Conservation (phyloP, 2,329 filamentous ascomycete species). For the Stagonosporopsis cucurbitacearum region DNA sequence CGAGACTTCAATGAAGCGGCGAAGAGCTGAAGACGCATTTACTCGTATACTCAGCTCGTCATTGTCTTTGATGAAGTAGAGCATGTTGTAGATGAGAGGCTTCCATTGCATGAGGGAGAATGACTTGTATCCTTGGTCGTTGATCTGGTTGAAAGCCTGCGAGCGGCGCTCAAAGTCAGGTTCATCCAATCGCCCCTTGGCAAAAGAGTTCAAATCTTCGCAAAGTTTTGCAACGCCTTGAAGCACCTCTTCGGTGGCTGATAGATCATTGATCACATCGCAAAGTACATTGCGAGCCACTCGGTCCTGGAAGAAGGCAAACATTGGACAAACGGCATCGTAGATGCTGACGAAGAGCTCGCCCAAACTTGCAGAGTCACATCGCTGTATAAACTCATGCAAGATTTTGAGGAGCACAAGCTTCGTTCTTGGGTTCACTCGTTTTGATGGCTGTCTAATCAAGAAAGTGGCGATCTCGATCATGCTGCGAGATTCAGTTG, state of each 20-base stretch:
- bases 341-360: conserved; percentile 71
- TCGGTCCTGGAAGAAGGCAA: conserved; percentile 87
- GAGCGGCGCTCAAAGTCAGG: conserved; percentile 87
- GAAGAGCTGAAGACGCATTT: conserved; percentile 82
- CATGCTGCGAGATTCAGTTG: conserved; percentile 72
- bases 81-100: conserved; percentile 85
- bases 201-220: conserved; percentile 80
- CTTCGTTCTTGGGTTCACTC: conserved; percentile 84
- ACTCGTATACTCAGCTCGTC: conserved; percentile 86
- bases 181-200: conserved; percentile 75
- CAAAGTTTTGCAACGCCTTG: conserved; percentile 73
- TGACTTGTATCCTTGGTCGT: conserved; percentile 63
- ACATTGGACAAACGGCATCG: conserved; percentile 77
- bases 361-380: conserved; percentile 62
- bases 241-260: conserved; percentile 67
- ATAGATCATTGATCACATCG: conserved; percentile 74
- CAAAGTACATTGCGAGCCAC: conserved; percentile 77
- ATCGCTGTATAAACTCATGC: conserved; percentile 77
- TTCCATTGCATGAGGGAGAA: conserved; percentile 81
- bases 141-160: conserved; percentile 75
- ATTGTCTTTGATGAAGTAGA: conserved; percentile 83
- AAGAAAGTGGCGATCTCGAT: conserved; percentile 82
- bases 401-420: conserved; percentile 79
- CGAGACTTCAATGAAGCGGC: conserved; percentile 72
- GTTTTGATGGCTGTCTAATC: conserved; percentile 81